Percentiles rank a stretch among this genome's conserved stretches.
Evolutionary conservation across 768 basidiomycete species (phyloP).

Genomic region (Auriscalpium microsporum): DNA sequence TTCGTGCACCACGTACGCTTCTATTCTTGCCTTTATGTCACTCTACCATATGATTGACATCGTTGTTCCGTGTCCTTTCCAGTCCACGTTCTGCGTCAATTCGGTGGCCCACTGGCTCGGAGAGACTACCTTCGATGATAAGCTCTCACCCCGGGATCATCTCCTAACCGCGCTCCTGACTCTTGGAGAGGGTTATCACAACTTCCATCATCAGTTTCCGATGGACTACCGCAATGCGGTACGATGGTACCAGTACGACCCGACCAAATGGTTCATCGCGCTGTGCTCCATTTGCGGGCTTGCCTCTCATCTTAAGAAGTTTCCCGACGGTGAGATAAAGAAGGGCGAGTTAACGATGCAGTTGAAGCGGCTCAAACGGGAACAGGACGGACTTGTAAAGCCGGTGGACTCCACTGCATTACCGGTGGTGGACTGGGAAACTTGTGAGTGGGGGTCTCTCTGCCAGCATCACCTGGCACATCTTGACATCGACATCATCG

Average conservation of each 20-base stretch:
- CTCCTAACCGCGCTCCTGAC: conserved; percentile 46
- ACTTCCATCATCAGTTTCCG: conserved; percentile 58
- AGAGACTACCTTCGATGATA: conserved; percentile 47
- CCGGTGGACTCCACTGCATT: conserved; percentile 49
- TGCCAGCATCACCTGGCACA: neutral
- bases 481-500: neutral
- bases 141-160: conserved; percentile 42
- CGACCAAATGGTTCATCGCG: conserved; percentile 77
- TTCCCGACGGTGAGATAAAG: conserved; percentile 82
- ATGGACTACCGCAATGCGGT: conserved; percentile 47
- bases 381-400: conserved; percentile 60
- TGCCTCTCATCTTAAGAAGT: conserved; percentile 74
- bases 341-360: conserved; percentile 81
- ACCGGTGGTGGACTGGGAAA: conserved; percentile 76
- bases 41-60: neutral
- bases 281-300: conserved; percentile 52
- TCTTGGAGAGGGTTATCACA: conserved; percentile 81
- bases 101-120: conserved; percentile 53
- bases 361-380: conserved; percentile 58
- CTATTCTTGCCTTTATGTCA: neutral
- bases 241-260: conserved; percentile 63
- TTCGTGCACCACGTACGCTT: conserved; percentile 43
- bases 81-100: conserved; percentile 52
- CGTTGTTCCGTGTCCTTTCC: neutral
- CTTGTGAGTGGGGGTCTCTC: conserved; percentile 40